Percentiles rank a stretch among this genome's conserved stretches.
Evolutionary conservation across 306 rosid species (phyloP).

Genomic region (Casuarina glauca): DNA sequence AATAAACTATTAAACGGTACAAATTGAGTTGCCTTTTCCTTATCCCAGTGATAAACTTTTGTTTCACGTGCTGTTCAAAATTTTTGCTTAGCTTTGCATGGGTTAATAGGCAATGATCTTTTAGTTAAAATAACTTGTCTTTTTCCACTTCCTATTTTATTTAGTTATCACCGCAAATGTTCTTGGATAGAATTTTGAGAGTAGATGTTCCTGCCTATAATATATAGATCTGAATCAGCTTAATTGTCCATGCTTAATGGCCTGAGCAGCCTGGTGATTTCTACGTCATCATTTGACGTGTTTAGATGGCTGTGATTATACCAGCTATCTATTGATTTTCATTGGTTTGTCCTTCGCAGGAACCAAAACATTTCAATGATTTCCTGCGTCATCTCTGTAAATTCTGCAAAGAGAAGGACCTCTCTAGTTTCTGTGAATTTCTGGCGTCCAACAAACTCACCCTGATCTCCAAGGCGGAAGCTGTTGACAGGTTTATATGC

Average conservation of each 20-base stretch:
- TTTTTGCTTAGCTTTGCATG: neutral
- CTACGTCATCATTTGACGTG: neutral
- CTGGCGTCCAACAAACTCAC: slow-evolving; percentile 60
- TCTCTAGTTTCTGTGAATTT: slow-evolving; percentile 54
- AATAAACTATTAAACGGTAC: neutral
- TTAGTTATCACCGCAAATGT: neutral
- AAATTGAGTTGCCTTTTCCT: neutral
- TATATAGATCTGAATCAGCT: neutral
- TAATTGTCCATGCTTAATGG: slow-evolving; percentile 16
- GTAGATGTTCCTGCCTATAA: neutral
- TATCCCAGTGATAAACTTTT: neutral
- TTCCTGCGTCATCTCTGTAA: slow-evolving; percentile 57
- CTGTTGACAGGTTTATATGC: slow-evolving; percentile 65
- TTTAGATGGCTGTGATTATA: neutral
- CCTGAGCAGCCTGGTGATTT: slow-evolving; percentile 9
- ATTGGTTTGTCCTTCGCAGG: slow-evolving; percentile 42
- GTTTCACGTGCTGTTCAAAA: neutral
- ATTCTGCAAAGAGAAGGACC: slow-evolving; percentile 57
- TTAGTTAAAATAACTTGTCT: neutral
- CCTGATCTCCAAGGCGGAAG: slow-evolving; percentile 74
- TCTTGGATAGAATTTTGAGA: neutral
- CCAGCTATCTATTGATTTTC: neutral
- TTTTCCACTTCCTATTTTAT: neutral
- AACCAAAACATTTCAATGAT: slow-evolving; percentile 84
- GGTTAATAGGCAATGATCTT: neutral